Conservation (phyloP, 2,329 filamentous ascomycete genomes). For the Beauveria australis region DNA sequence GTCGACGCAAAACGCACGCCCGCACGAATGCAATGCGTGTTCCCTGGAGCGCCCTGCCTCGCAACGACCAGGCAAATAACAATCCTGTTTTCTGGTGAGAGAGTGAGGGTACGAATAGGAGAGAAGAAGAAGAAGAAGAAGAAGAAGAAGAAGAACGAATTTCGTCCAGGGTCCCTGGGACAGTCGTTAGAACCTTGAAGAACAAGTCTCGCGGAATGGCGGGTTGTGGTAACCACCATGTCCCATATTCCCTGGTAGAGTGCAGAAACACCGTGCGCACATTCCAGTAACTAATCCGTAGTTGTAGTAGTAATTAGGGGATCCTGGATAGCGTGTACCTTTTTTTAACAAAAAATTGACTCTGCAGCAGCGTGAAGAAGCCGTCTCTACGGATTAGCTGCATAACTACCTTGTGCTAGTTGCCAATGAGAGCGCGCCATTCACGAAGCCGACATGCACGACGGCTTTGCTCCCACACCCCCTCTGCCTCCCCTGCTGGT, state of each 20-base stretch:
- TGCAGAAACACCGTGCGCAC: constrained; percentile 4
- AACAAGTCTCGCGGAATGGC: neutral
- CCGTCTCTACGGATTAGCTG: too few species aligned
- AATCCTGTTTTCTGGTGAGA: too few species aligned
- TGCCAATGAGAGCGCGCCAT: too few species aligned
- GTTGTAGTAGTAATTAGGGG: neutral
- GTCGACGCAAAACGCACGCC: neutral
- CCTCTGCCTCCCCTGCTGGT: too few species aligned
- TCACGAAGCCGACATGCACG: too few species aligned
- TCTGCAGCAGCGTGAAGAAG: neutral
- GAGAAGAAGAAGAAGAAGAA: too few species aligned
- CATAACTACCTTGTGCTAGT: too few species aligned
- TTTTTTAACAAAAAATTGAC: neutral
- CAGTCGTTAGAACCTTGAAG: neutral
- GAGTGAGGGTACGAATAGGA: neutral
- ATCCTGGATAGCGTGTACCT: neutral
- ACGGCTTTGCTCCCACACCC: too few species aligned
- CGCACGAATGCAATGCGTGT: too few species aligned
- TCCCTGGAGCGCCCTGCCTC: too few species aligned
- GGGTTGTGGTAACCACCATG: neutral
- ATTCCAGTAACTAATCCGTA: neutral
- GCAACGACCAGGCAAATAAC: too few species aligned
- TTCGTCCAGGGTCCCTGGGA: neutral
- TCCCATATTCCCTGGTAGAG: neutral
- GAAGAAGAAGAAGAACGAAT: neutral